Evolutionary conservation across 2,329 filamentous ascomycete species (phyloP).

Genomic region (Pestalotiopsis sp.): DNA sequence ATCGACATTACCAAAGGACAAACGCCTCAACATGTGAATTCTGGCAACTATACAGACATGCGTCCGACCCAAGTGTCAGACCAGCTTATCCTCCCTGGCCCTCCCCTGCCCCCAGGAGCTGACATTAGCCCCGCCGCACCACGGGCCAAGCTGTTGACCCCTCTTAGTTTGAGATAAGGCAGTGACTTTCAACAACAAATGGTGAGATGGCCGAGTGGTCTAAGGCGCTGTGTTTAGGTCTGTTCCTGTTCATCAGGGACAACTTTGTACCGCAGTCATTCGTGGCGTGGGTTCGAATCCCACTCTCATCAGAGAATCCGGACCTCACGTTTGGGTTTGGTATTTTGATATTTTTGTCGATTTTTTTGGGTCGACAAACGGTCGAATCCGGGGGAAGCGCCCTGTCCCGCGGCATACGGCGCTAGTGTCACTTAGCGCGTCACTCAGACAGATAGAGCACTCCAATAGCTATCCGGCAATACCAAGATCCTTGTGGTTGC

Average conservation of each 20-base stretch:
- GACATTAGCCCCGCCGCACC: neutral
- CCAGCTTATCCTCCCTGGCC: neutral
- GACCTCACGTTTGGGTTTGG: neutral
- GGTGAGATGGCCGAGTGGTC: constrained; percentile 9
- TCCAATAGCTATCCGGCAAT: neutral
- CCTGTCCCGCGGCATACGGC: neutral
- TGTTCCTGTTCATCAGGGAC: neutral
- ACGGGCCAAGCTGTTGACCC: neutral
- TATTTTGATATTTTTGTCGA: neutral
- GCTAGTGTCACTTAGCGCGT: neutral
- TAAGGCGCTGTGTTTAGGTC: constrained; percentile 9
- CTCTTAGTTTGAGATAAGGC: neutral
- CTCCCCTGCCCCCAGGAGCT: neutral
- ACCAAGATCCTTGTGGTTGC: neutral
- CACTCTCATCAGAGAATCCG: constrained; percentile 36
- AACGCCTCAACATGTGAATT: no score
- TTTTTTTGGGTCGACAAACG: neutral
- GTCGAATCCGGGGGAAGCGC: neutral
- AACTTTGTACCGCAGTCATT: constrained; percentile 34
- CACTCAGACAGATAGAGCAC: neutral
- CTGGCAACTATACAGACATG: no score
- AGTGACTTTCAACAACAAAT: neutral
- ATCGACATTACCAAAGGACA: no score
- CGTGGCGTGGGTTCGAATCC: constrained; percentile 54
- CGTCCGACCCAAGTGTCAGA: no score